phyloP scores from a whole-genome alignment of 176 grass and related monocot genomes.

The Musa beccarii region DNA sequence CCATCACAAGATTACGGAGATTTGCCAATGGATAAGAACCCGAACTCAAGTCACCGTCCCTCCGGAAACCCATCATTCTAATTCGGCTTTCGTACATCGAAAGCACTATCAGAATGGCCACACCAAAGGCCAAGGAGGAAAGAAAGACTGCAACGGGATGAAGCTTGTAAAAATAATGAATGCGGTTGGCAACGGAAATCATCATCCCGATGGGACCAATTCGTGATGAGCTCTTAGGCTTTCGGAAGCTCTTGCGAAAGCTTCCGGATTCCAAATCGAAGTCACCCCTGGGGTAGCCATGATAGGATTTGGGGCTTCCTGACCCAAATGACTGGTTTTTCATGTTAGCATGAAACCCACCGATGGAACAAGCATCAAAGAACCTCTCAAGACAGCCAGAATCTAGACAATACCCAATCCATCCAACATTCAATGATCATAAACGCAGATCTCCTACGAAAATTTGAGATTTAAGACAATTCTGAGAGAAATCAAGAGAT shows the following conservation, averaged over 20 bases:
- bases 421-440: too few species aligned
- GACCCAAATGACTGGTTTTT: constrained; percentile 58
- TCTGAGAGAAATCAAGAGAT: too few species aligned
- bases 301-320: constrained; percentile 64
- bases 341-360: constrained; percentile 24
- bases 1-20: constrained; percentile 73
- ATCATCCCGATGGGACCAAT: constrained; percentile 36
- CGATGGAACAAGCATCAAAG: too few species aligned
- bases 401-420: too few species aligned
- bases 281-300: constrained; percentile 59
- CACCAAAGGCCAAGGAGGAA: constrained; percentile 49
- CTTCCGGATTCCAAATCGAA: constrained; percentile 67
- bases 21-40: constrained; percentile 42
- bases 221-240: constrained; percentile 37
- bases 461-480: too few species aligned
- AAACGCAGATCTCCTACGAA: too few species aligned
- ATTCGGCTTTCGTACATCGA: constrained; percentile 69
- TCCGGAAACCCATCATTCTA: constrained; percentile 35
- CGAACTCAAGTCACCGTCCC: constrained; percentile 12
- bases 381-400: too few species aligned
- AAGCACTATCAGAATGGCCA: constrained; percentile 48
- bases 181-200: constrained; percentile 24
- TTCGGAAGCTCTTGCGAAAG: constrained; percentile 37
- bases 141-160: constrained; percentile 63
- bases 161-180: constrained; percentile 52